Evolutionary conservation across 495 filamentous ascomycete species (phyloP), one percentile per base, ranked within the genome.

Genomic region (Hypomontagnella submonticulosa): DNA sequence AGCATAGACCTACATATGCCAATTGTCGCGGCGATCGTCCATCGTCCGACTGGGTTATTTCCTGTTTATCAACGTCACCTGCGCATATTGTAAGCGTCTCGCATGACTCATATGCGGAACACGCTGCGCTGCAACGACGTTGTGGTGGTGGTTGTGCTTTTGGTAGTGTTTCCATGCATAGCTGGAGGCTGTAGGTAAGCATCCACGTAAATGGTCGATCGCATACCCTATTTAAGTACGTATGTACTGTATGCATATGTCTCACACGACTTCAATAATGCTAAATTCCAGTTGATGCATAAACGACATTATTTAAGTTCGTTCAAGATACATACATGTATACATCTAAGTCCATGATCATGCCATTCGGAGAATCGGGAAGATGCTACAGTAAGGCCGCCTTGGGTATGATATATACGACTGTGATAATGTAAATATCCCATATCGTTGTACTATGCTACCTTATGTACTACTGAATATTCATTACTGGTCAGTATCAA

Each of bases 51-150:
- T 16, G 2, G 13, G 20, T 51, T 61, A 19, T 23, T 40, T 57
- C 23, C 23, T 46, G 46, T 67, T 57, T 37, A 48, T 57, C 40
- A 34, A 56, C 32, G 51, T 61, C 57, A 56, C 44, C 55, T 42
- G 46, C 51, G 42, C 46, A 50, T 23, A 5, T 20, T 47, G 63
- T 67, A 57, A 67, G 63, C 63, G 27, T 11, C 47, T 61, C 42
- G 57, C 63, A 61, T 67, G 63, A 67, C 63, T 67, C 63, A 67
- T 20, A 61, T 56, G 63, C 56, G 46, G 36, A 16, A 47, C 27
- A 33, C 33, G 30, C 53, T 58, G 53, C 53, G 34, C 47, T 58
- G 54, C n/a, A 47, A 64, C 53, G 1, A 40, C 44, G 44, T 32
- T 30, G 18, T 44, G 53, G 47, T 43, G 33, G 36, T 58, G 3